Evolutionary conservation across 2,329 filamentous ascomycete species (phyloP).

Genomic region (Beauveria brongniartii): DNA sequence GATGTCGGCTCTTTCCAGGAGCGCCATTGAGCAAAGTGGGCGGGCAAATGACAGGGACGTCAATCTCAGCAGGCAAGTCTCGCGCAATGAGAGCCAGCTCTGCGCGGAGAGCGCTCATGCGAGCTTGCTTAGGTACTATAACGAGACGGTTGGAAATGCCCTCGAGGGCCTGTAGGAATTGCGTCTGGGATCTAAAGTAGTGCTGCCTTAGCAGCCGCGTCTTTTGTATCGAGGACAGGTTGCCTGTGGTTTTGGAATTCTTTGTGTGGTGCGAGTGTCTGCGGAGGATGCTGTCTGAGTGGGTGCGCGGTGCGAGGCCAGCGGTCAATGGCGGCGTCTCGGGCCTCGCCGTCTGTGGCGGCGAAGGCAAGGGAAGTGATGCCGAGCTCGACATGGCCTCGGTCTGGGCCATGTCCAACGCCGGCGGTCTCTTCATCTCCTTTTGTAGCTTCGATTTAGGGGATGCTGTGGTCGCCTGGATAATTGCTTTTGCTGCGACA

Average conservation of each 20-base stretch:
- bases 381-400: conserved; percentile 61
- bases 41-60: conserved; percentile 75
- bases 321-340: conserved; percentile 48
- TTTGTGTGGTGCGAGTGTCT: conserved; percentile 56
- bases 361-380: conserved; percentile 56
- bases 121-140: conserved; percentile 70
- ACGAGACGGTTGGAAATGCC: conserved; percentile 81
- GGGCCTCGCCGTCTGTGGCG: conserved; percentile 43
- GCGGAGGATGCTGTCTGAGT: conserved; percentile 41
- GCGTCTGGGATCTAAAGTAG: conserved; percentile 75
- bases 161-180: conserved; percentile 72
- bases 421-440: conserved; percentile 36
- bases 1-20: conserved; percentile 68
- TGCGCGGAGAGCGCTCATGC: conserved; percentile 71
- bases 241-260: conserved; percentile 47
- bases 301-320: conserved; percentile 33
- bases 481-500: conserved; percentile 12
- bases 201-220: conserved; percentile 67
- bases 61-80: conserved; percentile 74
- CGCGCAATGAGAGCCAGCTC: conserved; percentile 75
- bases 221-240: conserved; percentile 58
- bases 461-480: conserved; percentile 17
- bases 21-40: conserved; percentile 64
- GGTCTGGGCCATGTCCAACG: conserved; percentile 43
- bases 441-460: conserved; percentile 20